Percentiles rank a stretch among this genome's conserved stretches.
Evolutionary conservation across 495 filamentous ascomycete genomes (phyloP).

Genomic region (Pyronema omphalodes): DNA sequence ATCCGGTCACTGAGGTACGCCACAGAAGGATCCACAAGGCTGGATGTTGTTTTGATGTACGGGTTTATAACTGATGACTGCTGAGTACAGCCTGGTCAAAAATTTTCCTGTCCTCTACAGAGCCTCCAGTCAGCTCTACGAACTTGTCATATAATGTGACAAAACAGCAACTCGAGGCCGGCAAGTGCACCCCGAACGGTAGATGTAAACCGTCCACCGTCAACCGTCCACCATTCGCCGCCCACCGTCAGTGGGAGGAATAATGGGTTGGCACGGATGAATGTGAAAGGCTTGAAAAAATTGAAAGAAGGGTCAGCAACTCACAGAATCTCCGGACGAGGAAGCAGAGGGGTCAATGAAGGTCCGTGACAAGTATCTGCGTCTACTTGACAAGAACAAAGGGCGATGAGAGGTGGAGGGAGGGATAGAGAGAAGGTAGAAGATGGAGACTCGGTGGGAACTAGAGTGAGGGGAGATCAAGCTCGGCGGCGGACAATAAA

Average conservation of each 20-base stretch:
- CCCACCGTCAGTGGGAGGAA: not conserved
- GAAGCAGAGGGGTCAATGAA: not conserved
- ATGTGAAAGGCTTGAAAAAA: not conserved
- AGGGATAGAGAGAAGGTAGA: not conserved
- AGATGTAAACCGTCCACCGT: not conserved
- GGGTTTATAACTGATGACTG: constrained; percentile 1
- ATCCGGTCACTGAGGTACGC: not conserved
- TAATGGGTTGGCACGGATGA: not conserved
- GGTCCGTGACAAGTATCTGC: not conserved
- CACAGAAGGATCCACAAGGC: not conserved
- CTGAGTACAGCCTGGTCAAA: not conserved
- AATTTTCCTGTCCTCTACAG: not conserved
- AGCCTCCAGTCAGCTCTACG: not conserved
- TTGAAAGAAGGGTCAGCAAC: not conserved
- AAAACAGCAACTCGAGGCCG: not conserved
- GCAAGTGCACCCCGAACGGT: not conserved
- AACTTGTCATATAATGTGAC: not conserved
- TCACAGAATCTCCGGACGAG: not conserved
- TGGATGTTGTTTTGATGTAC: not conserved
- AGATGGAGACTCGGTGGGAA: not conserved
- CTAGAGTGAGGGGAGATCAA: not conserved
- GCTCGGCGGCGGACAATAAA: not conserved
- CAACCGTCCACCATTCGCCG: not conserved
- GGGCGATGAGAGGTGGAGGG: not conserved
- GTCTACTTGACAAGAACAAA: not conserved